Conservation (phyloP, 768 basidiomycete genomes). For the Lentinula guzmanii region DNA sequence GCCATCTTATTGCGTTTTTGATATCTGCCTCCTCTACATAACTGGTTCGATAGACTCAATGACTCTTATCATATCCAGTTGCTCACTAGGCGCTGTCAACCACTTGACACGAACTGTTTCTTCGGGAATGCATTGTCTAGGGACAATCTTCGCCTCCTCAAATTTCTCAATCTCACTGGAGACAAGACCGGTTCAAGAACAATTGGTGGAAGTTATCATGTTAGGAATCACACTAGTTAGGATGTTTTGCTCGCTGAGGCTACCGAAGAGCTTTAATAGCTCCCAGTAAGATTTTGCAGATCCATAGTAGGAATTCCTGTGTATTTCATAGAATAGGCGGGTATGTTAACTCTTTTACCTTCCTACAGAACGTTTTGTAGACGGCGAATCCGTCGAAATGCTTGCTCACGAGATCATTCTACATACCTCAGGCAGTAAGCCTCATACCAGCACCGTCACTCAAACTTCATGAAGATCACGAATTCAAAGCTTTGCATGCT, state of each 20-base stretch:
- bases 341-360: not conserved
- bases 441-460: not conserved
- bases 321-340: not conserved
- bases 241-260: not conserved
- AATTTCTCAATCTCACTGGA: constrained; percentile 49
- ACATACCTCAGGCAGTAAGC: not conserved
- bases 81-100: constrained; percentile 44
- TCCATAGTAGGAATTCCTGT: not conserved
- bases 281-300: not conserved
- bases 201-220: constrained; percentile 30
- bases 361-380: no score
- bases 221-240: not conserved
- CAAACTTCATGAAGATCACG: not conserved
- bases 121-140: constrained; percentile 42
- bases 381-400: not conserved
- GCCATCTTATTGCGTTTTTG: constrained; percentile 38
- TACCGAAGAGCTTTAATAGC: not conserved
- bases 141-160: constrained; percentile 48
- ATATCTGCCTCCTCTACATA: not conserved
- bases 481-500: not conserved
- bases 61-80: constrained; percentile 38
- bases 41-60: constrained; percentile 32
- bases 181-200: constrained; percentile 35
- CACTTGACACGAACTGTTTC: constrained; percentile 49
- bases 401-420: not conserved